Conservation (phyloP, 2,329 filamentous ascomycete species). For the Uncinocarpus reesii region DNA sequence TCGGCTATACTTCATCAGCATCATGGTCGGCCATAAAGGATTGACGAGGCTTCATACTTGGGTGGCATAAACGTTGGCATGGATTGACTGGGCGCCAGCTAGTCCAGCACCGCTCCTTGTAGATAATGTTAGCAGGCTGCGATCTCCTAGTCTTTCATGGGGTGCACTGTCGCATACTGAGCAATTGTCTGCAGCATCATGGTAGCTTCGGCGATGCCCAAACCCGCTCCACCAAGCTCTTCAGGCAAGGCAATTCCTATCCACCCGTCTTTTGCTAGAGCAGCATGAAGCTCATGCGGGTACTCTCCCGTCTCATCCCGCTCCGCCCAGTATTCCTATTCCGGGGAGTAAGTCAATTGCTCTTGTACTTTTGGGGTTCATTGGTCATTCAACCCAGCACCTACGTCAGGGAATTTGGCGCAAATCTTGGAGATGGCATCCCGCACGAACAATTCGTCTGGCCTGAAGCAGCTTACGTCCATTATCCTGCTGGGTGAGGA, state of each 20-base stretch:
- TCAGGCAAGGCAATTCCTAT: conserved; percentile 71
- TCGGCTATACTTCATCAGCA: conserved; percentile 29
- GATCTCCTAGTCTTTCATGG: background rate
- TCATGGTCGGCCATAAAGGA: background rate
- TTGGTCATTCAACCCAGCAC: conserved; percentile 3
- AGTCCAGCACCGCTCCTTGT: conserved; percentile 60
- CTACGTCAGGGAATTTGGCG: conserved; percentile 53
- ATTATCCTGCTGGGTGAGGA: conserved; percentile 43
- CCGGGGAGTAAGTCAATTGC: background rate
- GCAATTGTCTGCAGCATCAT: conserved; percentile 81
- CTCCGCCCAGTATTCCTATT: conserved; percentile 59
- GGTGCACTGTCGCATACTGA: conserved; percentile 39
- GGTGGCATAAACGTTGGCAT: conserved; percentile 49
- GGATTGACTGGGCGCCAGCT: conserved; percentile 52
- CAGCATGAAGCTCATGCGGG: conserved; percentile 65
- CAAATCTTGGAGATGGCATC: conserved; percentile 61
- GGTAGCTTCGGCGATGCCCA: conserved; percentile 69
- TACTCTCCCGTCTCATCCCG: conserved; percentile 60
- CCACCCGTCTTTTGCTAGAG: conserved; percentile 65
- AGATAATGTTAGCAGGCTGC: background rate
- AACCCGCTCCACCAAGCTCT: conserved; percentile 59
- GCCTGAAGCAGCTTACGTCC: conserved; percentile 62
- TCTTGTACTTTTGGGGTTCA: background rate
- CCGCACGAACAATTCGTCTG: conserved; percentile 61
- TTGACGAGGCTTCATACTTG: conserved; percentile 46